Percentiles rank a stretch among this genome's conserved stretches.
Conservation (phyloP, 2,329 filamentous ascomycete genomes). For the Colletotrichum lentis region DNA sequence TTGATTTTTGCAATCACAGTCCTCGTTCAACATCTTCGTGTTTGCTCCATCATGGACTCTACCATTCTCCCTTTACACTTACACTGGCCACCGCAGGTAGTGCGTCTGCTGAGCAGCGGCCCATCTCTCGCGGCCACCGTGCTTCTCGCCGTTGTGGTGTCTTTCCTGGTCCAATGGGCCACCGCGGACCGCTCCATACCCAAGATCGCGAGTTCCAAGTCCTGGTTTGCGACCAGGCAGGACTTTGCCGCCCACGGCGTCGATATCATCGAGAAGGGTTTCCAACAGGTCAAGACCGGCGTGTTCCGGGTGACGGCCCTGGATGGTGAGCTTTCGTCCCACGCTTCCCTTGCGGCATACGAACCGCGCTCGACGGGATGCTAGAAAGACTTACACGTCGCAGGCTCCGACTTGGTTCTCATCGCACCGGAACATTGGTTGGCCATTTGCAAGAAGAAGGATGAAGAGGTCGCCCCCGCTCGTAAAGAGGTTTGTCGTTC, state of each 20-base stretch:
- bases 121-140: not conserved
- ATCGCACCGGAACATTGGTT: constrained; percentile 28
- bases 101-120: not conserved
- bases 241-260: constrained; percentile 30
- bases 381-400: not conserved
- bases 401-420: constrained; percentile 29
- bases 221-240: constrained; percentile 26
- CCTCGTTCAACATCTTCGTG: not conserved
- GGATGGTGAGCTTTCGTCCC: constrained; percentile 6
- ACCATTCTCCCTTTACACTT: constrained; percentile 3
- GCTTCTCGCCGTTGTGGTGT: not conserved
- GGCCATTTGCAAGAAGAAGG: constrained; percentile 31
- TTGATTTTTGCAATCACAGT: not conserved
- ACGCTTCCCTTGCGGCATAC: accelerated
- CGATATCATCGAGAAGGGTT: constrained; percentile 32
- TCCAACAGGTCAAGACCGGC: constrained; percentile 17
- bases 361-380: no score
- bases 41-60: constrained; percentile 13
- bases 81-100: constrained; percentile 5
- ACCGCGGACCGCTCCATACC: constrained; percentile 9
- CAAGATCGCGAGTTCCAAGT: constrained; percentile 26
- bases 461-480: constrained; percentile 28
- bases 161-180: not conserved
- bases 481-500: constrained; percentile 19
- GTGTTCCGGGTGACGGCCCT: constrained; percentile 30